Evolutionary conservation across 108 stramenopile species (phyloP), one percentile per base, ranked within the genome.

Genomic region (Pseudonitzschia multiseries): DNA sequence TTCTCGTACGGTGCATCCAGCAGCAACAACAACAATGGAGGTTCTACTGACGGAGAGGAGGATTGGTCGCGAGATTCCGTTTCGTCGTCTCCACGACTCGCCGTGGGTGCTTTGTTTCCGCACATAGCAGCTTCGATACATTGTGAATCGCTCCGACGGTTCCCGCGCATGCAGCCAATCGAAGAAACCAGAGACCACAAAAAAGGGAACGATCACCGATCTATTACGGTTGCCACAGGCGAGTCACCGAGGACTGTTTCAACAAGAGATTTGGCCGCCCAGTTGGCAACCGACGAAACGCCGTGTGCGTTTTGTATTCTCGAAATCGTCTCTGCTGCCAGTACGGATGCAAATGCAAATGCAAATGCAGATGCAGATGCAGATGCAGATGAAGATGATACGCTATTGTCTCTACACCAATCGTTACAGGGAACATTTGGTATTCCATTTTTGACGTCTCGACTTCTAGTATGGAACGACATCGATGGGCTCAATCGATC

Each of bases 91-190:
- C 83, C 85, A n/a, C 64, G 51, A 51, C 28, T 93, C 24, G 40
- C 69, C 53, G 81, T 75, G 15, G 92, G 92, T 17, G 50, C 69
- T 44, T 69, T 89, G 22, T 67, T 93, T 54, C 92, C 92, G 27
- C 89, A 93, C 73, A 41, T 85, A 32, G 66, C 46, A 29, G 71
- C 82, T 66, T 66, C 74, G 69, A 70, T 81, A 10, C 18, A 57
- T 42, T 52, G 68, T 4, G 78, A 54, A 41, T 64, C 43, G 26
- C 42, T 53, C 17, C 33, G 57, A 67, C 32, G 0, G 6, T 68
- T 65, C 18, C 56, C 54, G 28, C 60, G 70, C 51, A 67, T 69
- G 52, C 29, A 21, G 68, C 27, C 73, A 67, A 27, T 74, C 0
- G 42, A 57, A 4, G 20, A 22, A 9, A 22, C 0, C 26, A 27